phyloP scores from a whole-genome alignment of 2,329 filamentous ascomycete species.

The Talaromyces pinophilus region DNA sequence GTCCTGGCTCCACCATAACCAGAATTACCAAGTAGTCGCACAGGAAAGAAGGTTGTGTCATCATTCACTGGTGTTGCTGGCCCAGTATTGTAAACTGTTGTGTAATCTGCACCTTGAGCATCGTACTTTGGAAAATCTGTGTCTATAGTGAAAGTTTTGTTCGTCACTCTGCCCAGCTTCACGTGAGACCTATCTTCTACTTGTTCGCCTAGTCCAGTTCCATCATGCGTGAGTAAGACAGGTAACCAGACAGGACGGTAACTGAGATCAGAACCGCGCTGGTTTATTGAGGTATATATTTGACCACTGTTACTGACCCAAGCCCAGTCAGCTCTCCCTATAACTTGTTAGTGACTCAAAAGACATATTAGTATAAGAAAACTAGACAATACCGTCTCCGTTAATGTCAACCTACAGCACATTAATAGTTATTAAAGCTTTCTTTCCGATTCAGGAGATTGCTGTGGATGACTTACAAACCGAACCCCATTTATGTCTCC shows the following conservation, averaged over 20 bases:
- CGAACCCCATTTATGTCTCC: background rate
- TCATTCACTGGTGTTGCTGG: too few species aligned
- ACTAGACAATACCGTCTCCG: background rate
- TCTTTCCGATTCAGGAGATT: too few species aligned
- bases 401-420: background rate
- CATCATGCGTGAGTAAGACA: background rate
- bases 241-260: background rate
- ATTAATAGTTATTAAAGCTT: background rate
- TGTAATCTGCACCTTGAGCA: slow-evolving; percentile 4
- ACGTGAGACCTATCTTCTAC: background rate
- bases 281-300: background rate
- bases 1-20: background rate
- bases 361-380: too few species aligned
- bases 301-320: background rate
- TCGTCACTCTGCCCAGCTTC: background rate
- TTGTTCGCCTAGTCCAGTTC: background rate
- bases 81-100: too few species aligned
- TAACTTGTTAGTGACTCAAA: background rate
- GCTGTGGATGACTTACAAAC: too few species aligned
- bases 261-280: background rate
- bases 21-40: background rate
- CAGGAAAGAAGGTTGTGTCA: too few species aligned
- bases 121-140: background rate
- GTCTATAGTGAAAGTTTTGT: background rate
- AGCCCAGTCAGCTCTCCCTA: background rate